Conservation (phyloP, 208 protist species). For the Trypanosoma melophagium region DNA sequence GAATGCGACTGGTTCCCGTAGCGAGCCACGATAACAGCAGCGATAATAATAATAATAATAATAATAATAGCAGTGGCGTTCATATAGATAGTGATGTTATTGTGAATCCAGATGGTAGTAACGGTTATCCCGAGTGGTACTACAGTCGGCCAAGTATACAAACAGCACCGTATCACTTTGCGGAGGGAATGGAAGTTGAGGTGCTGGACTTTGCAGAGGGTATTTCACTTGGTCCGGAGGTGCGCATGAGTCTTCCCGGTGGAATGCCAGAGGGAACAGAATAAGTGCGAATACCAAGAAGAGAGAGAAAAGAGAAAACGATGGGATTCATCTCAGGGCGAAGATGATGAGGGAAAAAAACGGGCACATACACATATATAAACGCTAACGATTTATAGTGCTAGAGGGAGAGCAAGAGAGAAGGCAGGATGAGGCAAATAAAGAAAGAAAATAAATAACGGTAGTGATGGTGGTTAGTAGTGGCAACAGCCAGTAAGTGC, state of each 20-base stretch:
- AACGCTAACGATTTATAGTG: no score
- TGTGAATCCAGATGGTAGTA: constrained; percentile 22
- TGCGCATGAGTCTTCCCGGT: constrained; percentile 38
- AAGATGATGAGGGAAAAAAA: no score
- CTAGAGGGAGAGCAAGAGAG: not conserved
- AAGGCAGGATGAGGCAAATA: not conserved
- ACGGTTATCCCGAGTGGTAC: constrained; percentile 48
- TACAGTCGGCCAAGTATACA: constrained; percentile 49
- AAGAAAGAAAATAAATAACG: constrained; percentile 2
- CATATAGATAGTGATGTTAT: constrained; percentile 39
- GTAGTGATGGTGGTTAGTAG: not conserved
- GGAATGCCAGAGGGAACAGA: no score
- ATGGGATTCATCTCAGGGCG: no score
- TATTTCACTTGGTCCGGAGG: constrained; percentile 45
- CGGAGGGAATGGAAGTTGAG: constrained; percentile 40
- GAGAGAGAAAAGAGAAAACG: no score
- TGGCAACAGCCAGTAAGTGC: no score
- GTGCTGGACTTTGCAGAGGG: constrained; percentile 57
- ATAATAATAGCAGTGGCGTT: no score
- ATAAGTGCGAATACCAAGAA: no score
- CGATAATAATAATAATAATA: not conserved
- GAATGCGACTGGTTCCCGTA: constrained; percentile 45
- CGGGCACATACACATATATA: no score
- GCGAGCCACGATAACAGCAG: no score
- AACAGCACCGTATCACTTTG: constrained; percentile 64